These are phyloP conservation scores for Trichoderma sp. DNA, from an alignment of 2,329 filamentous ascomycete genomes.

Conservation along the genomic window DNA sequence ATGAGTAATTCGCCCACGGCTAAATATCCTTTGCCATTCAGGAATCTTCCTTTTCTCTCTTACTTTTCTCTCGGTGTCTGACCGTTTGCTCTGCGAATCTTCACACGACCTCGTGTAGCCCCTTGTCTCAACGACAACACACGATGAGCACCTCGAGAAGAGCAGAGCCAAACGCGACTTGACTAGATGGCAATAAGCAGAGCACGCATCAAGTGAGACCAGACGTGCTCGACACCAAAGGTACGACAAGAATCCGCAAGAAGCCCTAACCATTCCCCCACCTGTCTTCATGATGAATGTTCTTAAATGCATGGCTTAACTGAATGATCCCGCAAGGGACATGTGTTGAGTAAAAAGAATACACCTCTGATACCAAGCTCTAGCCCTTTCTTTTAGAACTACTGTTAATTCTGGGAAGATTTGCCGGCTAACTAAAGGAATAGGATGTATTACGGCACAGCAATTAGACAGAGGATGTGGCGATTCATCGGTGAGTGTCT, in stretches of 20 bases:
- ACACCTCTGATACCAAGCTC: conserved; percentile 29
- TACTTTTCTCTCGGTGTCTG: not conserved
- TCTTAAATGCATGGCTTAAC: conserved; percentile 36
- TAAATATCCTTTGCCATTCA: not conserved
- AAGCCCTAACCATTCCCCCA: too few relatives aligned
- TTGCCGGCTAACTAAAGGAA: not conserved
- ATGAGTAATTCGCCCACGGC: not conserved
- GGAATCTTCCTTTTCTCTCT: not conserved
- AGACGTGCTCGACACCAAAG: not conserved
- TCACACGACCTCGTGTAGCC: not conserved
- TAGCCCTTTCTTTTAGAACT: not conserved
- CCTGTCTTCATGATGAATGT: conserved; percentile 29
- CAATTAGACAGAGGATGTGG: not conserved
- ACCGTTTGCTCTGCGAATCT: not conserved
- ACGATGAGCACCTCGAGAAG: not conserved
- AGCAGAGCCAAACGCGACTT: not conserved
- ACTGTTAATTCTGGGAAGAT: not conserved
- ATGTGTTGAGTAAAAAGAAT: conserved; percentile 29
- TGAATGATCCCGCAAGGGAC: conserved; percentile 27
- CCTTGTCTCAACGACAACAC: not conserved
- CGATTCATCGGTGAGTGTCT: not conserved
- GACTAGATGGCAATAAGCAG: too few relatives aligned
- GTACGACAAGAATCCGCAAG: not conserved
- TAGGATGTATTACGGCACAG: not conserved
- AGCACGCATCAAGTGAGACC: not conserved